phyloP scores from a whole-genome alignment of 805 yeast genomes.

The Starmerella vitae region DNA sequence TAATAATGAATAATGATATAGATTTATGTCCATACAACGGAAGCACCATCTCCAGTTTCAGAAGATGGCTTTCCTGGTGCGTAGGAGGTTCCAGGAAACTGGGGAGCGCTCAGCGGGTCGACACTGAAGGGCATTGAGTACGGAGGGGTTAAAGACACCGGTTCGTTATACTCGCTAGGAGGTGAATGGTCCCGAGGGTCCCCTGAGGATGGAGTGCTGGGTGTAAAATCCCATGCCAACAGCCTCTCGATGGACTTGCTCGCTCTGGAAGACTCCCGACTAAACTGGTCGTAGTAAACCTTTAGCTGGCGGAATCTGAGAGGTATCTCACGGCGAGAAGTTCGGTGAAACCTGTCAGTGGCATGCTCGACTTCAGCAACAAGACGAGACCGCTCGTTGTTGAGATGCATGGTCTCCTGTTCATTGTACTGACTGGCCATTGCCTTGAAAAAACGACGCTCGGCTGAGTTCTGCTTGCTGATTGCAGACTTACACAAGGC shows the following conservation, averaged over 20 bases:
- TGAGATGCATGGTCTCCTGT: not conserved
- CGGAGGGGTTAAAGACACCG: no score
- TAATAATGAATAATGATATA: no score
- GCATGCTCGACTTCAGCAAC: conserved; percentile 1
- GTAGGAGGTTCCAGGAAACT: not conserved
- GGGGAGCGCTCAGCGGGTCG: not conserved
- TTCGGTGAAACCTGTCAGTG: not conserved
- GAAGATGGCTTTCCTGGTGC: not conserved
- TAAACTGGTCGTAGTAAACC: not conserved
- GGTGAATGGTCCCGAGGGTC: no score
- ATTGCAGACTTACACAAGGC: conserved; percentile 4
- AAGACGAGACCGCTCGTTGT: conserved; percentile 1
- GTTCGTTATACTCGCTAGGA: no score
- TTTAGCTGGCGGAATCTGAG: conserved; percentile 4
- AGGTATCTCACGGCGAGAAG: conserved; percentile 8
- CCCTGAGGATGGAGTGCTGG: no score
- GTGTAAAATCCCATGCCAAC: no score
- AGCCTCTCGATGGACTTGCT: not conserved
- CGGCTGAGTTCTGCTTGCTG: conserved; percentile 11
- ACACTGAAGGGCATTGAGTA: not conserved
- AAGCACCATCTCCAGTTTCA: no score
- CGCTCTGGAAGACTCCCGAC: not conserved
- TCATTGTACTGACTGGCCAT: conserved; percentile 7
- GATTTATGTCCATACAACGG: not conserved
- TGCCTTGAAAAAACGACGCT: conserved; percentile 16